Evolutionary conservation across 2,329 filamentous ascomycete species (phyloP).

Genomic region (Rosellinia necatrix): DNA sequence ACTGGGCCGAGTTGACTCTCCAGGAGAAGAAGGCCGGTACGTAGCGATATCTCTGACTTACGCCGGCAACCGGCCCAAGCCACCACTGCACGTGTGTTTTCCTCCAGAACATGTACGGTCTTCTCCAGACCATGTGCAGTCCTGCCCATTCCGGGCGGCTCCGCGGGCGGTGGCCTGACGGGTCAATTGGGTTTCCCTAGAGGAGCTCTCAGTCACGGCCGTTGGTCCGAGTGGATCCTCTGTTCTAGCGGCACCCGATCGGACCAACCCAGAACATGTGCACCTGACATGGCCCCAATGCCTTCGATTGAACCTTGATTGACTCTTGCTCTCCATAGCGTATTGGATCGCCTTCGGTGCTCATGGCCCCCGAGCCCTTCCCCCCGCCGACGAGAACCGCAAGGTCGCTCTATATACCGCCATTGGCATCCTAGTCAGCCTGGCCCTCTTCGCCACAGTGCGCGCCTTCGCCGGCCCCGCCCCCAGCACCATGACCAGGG

Average conservation of each 20-base stretch:
- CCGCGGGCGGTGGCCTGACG: background rate
- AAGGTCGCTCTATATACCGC: conserved; percentile 77
- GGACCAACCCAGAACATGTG: too few relatives aligned
- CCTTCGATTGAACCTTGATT: conserved; percentile 36
- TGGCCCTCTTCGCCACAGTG: conserved; percentile 72
- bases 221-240: conserved; percentile 31
- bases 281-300: too few relatives aligned
- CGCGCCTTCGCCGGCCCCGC: conserved; percentile 72
- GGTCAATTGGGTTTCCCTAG: conserved; percentile 3
- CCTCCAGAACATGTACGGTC: background rate
- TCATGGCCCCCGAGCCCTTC: conserved; percentile 84
- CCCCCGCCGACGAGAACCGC: conserved; percentile 83
- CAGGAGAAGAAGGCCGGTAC: conserved; percentile 99
- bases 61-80: background rate
- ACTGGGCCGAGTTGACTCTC: conserved; percentile 92
- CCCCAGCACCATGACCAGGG: conserved; percentile 90
- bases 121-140: background rate
- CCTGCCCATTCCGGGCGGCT: background rate
- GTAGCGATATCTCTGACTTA: conserved; percentile 47
- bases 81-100: background rate
- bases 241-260: conserved; percentile 22
- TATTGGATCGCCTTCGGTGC: conserved; percentile 99
- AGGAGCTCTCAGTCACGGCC: conserved; percentile 11
- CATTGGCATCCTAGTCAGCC: conserved; percentile 68
- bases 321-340: conserved; percentile 61